Evolutionary conservation across 306 rosid genomes (phyloP).

Genomic region (cucumber (Cucumis sativus)): DNA sequence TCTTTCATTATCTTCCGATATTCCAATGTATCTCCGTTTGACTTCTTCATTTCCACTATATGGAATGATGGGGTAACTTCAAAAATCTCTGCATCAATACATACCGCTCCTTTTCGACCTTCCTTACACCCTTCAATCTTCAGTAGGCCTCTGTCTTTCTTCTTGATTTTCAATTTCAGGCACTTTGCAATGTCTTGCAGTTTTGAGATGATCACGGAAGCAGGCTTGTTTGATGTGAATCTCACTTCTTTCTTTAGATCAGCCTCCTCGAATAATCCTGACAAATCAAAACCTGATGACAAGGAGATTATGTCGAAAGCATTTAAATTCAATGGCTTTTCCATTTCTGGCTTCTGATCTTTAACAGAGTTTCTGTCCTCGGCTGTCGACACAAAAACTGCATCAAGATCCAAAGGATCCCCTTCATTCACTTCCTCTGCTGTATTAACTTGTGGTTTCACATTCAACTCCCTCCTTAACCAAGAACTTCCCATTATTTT

Average conservation of each 20-base stretch:
- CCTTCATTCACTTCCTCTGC: slow-evolving; percentile 18
- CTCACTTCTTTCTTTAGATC: slow-evolving; percentile 50
- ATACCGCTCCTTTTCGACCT: slow-evolving; percentile 68
- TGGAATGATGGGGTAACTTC: slow-evolving; percentile 70
- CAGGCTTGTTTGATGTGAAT: slow-evolving; percentile 54
- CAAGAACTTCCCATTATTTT: slow-evolving; percentile 58
- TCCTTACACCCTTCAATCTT: slow-evolving; percentile 60
- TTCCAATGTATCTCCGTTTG: slow-evolving; percentile 70
- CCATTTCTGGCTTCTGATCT: slow-evolving; percentile 36
- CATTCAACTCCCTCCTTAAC: slow-evolving; percentile 50
- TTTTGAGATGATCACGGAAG: slow-evolving; percentile 50
- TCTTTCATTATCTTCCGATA: slow-evolving; percentile 50
- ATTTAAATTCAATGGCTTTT: slow-evolving; percentile 48
- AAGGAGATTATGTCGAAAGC: slow-evolving; percentile 91
- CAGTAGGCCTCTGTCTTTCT: slow-evolving; percentile 64
- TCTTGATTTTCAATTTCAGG: slow-evolving; percentile 47
- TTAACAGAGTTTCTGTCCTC: slow-evolving; percentile 23
- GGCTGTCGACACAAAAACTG: slow-evolving; percentile 22
- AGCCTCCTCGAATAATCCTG: slow-evolving; percentile 68
- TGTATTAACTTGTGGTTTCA: slow-evolving; percentile 14
- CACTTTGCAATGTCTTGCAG: slow-evolving; percentile 64
- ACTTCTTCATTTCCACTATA: slow-evolving; percentile 65
- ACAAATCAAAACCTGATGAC: slow-evolving; percentile 82
- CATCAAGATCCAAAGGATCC: slow-evolving; percentile 31
- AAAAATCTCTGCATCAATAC: slow-evolving; percentile 65